Base-by-base conservation (phyloP, 768 basidiomycete species). In the Leucogyrophana mollusca region DNA sequence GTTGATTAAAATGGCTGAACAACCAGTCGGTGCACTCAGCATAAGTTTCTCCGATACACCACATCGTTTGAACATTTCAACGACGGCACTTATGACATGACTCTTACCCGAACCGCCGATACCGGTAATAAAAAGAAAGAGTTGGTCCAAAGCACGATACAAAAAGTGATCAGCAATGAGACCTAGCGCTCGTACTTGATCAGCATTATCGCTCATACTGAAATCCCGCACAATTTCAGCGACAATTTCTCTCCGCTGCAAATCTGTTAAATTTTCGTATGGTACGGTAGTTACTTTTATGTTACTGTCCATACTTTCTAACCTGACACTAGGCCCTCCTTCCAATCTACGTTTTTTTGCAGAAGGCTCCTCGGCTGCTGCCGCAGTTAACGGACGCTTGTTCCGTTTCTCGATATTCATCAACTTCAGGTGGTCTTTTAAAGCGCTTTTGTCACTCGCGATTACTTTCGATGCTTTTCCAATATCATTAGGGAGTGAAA, bases 61-160 rank as follows among this genome's bases (percentile, higher is more conserved):
- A 23, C 50, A 32, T 3, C 20, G 16, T 2, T 32, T 30, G 18
- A 65, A 61, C 2, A 67, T 38, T 1, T 7, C 5, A 0, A 54
- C 45, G 4, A 69, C 47, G 1, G 59, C 43, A 6, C 52, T 45
- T 1, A 67, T 55, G 2, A 66, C 50, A 43, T 65, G 58, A 0
- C 57, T 62, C 46, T 66, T 68, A 0, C 66, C 62, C 0, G 66
- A 65, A 9, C 65, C 65, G 0, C 64, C 65, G 1, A 59, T 55
- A 0, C 61, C 64, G 1, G 59, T 50, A 1, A 68, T 50, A n/a
- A 62, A 56, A 56, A 66, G 57, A 2, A 55, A 27, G 9, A 66
- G 22, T 25, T 62, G 61, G 2, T 40, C 32, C n/a, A 39, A 43
- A 18, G 40, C 40, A 3, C 32, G 30, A 16, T 16, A 8, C 10